phyloP scores from a whole-genome alignment of 1,284 basidiomycete genomes.

The Earliella scabrosa region DNA sequence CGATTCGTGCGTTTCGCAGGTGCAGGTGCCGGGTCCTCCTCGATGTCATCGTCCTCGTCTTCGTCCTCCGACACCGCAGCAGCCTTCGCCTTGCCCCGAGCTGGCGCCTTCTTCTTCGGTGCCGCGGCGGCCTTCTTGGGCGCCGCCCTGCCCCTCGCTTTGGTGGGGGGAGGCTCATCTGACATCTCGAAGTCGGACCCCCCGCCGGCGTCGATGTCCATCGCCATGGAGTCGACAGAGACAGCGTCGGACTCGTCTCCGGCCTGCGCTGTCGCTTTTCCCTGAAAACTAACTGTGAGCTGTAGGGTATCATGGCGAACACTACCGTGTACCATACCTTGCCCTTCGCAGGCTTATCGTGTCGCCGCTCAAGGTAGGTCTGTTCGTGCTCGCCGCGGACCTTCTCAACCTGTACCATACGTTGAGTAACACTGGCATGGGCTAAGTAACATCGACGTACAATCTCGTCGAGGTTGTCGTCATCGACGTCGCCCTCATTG shows the following conservation, averaged over 20 bases:
- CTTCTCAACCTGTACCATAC: conserved; percentile 56
- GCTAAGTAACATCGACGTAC: conserved; percentile 43
- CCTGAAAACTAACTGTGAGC: too few relatives aligned
- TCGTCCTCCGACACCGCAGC: conserved; percentile 45
- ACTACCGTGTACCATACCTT: conserved; percentile 33
- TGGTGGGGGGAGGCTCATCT: conserved; percentile 59
- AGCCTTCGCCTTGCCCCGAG: conserved; percentile 12
- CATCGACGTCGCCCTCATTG: conserved; percentile 48
- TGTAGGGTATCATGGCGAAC: too few relatives aligned
- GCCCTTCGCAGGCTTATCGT: conserved; percentile 23
- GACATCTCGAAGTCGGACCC: conserved; percentile 38
- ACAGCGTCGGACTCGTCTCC: conserved; percentile 47
- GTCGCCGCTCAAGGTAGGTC: conserved; percentile 53
- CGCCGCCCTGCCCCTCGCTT: conserved; percentile 44
- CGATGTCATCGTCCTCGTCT: conserved; percentile 59
- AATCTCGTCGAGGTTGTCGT: conserved; percentile 74
- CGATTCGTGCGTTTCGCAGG: conserved; percentile 65
- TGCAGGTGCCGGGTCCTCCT: conserved; percentile 54
- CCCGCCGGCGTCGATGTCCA: conserved; percentile 32
- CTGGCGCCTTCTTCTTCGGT: conserved; percentile 6
- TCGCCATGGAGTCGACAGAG: conserved; percentile 80
- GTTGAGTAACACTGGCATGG: background rate
- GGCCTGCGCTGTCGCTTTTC: conserved; percentile 55
- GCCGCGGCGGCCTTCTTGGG: conserved; percentile 12
- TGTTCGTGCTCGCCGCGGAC: conserved; percentile 71